Conservation (phyloP, 441 rosid genomes). For the Adansonia grandidieri region DNA sequence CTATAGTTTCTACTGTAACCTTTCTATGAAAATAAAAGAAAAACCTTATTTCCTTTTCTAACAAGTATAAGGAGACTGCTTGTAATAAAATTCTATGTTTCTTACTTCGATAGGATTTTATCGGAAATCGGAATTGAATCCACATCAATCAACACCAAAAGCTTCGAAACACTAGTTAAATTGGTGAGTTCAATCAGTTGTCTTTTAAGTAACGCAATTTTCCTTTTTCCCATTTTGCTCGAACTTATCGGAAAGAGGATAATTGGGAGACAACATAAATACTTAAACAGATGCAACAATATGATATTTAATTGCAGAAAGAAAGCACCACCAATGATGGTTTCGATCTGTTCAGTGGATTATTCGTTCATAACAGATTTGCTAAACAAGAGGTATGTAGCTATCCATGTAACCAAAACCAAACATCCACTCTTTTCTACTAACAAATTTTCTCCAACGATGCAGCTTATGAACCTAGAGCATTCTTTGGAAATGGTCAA, state of each 20-base stretch:
- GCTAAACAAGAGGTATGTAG: conserved; percentile 55
- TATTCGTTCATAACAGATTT: conserved; percentile 51
- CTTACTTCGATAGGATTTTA: conserved; percentile 38
- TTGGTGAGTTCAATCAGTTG: conserved; percentile 40
- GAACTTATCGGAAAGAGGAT: background rate
- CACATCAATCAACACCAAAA: conserved; percentile 49
- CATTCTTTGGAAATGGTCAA: conserved; percentile 45
- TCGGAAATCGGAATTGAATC: conserved; percentile 50
- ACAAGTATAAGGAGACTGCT: no score
- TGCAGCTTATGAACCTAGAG: conserved; percentile 59
- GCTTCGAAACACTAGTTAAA: conserved; percentile 49
- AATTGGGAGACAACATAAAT: background rate
- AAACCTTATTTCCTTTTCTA: background rate
- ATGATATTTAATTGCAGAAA: conserved; percentile 42
- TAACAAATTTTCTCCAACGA: background rate
- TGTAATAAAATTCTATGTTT: conserved; percentile 2
- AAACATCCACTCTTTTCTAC: background rate
- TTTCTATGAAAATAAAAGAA: no score
- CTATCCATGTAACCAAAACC: background rate
- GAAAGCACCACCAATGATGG: conserved; percentile 43
- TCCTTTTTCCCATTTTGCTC: background rate
- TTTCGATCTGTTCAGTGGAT: conserved; percentile 55
- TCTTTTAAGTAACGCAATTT: background rate
- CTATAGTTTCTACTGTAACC: no score
- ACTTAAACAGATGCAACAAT: background rate